Conservation (phyloP, 2,329 filamentous ascomycete genomes). For the Lachnellula arida region DNA sequence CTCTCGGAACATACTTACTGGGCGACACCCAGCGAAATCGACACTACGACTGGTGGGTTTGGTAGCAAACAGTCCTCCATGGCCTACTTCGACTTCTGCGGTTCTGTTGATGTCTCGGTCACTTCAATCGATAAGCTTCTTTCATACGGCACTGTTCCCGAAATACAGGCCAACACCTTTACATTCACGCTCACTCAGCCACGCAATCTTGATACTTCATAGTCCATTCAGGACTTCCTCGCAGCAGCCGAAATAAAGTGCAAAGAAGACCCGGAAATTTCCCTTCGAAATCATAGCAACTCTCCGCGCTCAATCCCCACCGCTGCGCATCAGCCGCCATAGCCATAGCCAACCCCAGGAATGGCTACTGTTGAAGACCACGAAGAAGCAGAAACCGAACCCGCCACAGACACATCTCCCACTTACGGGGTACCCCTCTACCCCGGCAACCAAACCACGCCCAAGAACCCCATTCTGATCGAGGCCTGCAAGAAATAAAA, state of each 20-base stretch:
- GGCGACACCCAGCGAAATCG: no score
- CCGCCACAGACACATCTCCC: slow-evolving; percentile 42
- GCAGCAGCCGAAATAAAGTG: slow-evolving; percentile 1
- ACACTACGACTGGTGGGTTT: not conserved
- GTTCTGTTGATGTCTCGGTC: no score
- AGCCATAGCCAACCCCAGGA: slow-evolving; percentile 38
- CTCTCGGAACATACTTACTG: no score
- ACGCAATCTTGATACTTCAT: slow-evolving; percentile 27
- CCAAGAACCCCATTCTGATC: slow-evolving; percentile 31
- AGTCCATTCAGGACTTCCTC: slow-evolving; percentile 35
- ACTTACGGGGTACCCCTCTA: slow-evolving; percentile 41
- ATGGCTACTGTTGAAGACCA: slow-evolving; percentile 38
- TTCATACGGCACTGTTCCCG: slow-evolving; percentile 14
- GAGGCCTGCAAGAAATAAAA: slow-evolving; percentile 26
- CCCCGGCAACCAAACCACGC: slow-evolving; percentile 38
- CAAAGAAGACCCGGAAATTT: not conserved
- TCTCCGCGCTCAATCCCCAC: slow-evolving; percentile 15
- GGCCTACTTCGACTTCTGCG: no score
- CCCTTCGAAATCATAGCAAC: not conserved
- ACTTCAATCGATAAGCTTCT: slow-evolving; percentile 3
- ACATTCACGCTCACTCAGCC: slow-evolving; percentile 11
- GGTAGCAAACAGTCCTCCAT: no score
- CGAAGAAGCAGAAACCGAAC: slow-evolving; percentile 36
- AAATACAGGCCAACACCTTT: slow-evolving; percentile 6
- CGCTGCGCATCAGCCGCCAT: slow-evolving; percentile 25